Base-by-base conservation (phyloP, 2,329 filamentous ascomycete genomes). In the Penicillium hordei region DNA sequence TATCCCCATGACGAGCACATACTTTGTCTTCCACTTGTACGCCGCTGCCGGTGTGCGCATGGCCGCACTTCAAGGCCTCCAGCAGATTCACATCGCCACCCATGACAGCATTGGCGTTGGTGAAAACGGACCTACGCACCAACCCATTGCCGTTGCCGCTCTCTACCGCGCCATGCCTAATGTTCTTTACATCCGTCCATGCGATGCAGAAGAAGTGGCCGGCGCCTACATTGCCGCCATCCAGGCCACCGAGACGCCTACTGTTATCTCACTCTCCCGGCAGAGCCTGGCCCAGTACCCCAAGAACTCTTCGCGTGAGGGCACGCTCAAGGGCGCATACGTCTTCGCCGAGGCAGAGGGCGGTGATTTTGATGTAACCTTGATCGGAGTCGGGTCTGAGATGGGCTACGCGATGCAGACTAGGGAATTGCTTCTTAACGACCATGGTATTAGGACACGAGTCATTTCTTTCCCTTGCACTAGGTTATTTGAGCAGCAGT, bases 81-180 rank as follows among this genome's bases (percentile, higher is more conserved):
- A 83, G 53, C 74, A 78, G 34, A 86, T 87, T 50, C 84, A 87
- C 65, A 76, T 82, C 31, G 85, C 84, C 1, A 87, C 85, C 0
- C 85, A 87, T 69, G 84, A 86, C 71, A 81, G 77, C 10, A 83
- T 86, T 48, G 85, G 81, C n/a, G 82, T 78, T 33, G 84, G 85
- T 1, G 81, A 87, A 61, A 81, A 87, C 60, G 85, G 84, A 0
- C 85, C 84, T 0, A 87, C 85, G 0, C 85, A 87, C 61, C 85
- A 87, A 67, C 84, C 85, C 3, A 80, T 87, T 27, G 84, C 80
- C 36, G 74, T 87, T 0, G 79, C 81, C 10, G 70, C 79, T 0
- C 73, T 87, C 3, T 87, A 83, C 68, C 81, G 85, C 5, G 81
- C 84, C 25, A 87, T 87, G 84, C 85, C 84, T 0, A 86, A 86